Evolutionary conservation across 805 yeast species (phyloP).

Genomic region (Sugiyamaella floridensis): DNA sequence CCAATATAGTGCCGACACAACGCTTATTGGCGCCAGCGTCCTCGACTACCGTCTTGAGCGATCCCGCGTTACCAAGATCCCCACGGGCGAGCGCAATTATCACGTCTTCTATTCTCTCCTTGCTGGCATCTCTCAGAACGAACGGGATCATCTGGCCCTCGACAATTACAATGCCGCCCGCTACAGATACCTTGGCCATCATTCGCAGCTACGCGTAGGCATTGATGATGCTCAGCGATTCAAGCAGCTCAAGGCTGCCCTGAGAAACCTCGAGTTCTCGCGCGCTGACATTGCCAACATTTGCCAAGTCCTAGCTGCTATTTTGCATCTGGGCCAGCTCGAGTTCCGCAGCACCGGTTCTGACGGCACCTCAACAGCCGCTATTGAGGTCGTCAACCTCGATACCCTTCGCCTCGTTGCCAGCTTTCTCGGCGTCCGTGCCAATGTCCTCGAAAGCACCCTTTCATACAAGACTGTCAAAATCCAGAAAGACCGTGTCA

Average conservation of each 20-base stretch:
- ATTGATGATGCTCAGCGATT: conserved; percentile 46
- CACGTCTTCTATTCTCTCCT: conserved; percentile 53
- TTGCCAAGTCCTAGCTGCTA: conserved; percentile 41
- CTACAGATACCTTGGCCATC: conserved; percentile 40
- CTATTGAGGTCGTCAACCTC: conserved; percentile 31
- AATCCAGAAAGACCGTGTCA: conserved; percentile 34
- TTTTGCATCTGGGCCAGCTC: conserved; percentile 38
- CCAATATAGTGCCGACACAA: conserved; percentile 41
- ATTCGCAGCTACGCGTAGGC: conserved; percentile 36
- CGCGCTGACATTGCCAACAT: conserved; percentile 42
- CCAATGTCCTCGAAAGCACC: conserved; percentile 33
- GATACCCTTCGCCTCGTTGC: conserved; percentile 32
- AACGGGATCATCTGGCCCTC: conserved; percentile 38
- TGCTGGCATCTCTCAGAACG: conserved; percentile 40
- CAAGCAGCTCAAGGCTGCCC: conserved; percentile 41
- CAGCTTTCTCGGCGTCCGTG: conserved; percentile 34
- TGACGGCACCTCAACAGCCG: conserved; percentile 31
- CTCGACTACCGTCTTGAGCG: conserved; percentile 45
- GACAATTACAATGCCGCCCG: conserved; percentile 30
- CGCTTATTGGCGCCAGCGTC: conserved; percentile 46
- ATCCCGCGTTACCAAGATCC: conserved; percentile 15
- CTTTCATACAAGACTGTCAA: conserved; percentile 34
- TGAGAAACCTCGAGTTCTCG: conserved; percentile 43
- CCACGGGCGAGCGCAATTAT: conserved; percentile 48
- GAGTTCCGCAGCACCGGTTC: conserved; percentile 29